These are phyloP conservation scores for Stachybotrys chartarum DNA, from an alignment of 2,329 filamentous ascomycete genomes.

Conservation along the genomic window DNA sequence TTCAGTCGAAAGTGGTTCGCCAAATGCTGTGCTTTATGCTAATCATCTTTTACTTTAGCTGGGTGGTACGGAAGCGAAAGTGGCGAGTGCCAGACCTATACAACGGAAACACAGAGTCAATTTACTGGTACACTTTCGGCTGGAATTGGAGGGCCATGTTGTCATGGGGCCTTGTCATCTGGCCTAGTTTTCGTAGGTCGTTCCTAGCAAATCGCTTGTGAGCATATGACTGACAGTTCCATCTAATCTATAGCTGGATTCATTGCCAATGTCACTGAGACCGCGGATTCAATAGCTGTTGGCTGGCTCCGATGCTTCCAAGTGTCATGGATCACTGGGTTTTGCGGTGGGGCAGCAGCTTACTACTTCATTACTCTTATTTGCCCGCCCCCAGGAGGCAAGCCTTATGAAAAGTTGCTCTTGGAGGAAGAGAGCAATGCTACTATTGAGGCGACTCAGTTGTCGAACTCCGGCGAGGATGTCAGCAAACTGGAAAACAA, in stretches of 20 bases:
- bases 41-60: too few species aligned
- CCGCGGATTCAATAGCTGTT: background rate
- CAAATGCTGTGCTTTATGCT: too few species aligned
- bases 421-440: too few species aligned
- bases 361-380: background rate
- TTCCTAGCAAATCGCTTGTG: background rate
- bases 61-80: constrained; percentile 24
- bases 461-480: too few species aligned
- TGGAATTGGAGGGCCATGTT: constrained; percentile 31
- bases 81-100: constrained; percentile 28
- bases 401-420: too few species aligned
- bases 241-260: background rate
- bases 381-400: background rate
- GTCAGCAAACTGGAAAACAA: too few species aligned
- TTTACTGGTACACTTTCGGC: constrained; percentile 33
- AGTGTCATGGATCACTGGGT: background rate
- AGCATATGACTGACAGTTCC: background rate
- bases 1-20: too few species aligned
- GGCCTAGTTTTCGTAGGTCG: background rate
- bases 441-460: too few species aligned
- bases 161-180: background rate
- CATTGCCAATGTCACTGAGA: background rate
- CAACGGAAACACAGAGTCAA: constrained; percentile 17
- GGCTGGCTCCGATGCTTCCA: background rate
- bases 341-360: background rate